These are phyloP conservation scores for Bassia scoparia DNA, from an alignment of 148 eudicot species.

Conservation along the genomic window DNA sequence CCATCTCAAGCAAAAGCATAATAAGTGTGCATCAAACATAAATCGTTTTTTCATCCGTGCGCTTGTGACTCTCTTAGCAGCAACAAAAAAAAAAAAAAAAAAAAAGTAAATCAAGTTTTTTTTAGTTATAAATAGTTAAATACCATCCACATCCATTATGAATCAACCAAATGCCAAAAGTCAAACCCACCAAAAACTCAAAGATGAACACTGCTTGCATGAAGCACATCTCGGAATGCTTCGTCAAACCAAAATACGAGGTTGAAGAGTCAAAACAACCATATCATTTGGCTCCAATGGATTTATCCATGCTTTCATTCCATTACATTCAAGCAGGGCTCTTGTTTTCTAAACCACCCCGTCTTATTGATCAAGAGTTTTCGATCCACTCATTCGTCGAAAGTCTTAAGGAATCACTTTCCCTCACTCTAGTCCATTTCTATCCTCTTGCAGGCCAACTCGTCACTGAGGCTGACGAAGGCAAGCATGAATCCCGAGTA, in stretches of 20 bases:
- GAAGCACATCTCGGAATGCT: constrained; percentile 14
- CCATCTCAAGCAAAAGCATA: no score
- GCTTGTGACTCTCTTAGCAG: no score
- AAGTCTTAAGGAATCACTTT: constrained; percentile 3
- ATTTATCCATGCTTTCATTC: neutral
- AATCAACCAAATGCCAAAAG: no score
- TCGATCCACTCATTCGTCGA: constrained; percentile 1
- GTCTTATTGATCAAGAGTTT: neutral
- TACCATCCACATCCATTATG: no score
- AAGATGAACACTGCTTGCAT: neutral
- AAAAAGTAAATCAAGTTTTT: no score
- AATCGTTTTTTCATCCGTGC: no score
- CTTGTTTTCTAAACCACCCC: constrained; percentile 14
- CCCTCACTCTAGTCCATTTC: constrained; percentile 13
- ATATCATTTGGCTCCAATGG: constrained; percentile 13
- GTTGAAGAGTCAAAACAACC: constrained; percentile 5
- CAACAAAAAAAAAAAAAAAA: no score
- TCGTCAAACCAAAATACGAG: constrained; percentile 21
- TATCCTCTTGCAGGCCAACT: no score
- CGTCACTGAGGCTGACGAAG: constrained; percentile 10
- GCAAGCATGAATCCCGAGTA: neutral
- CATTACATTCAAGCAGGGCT: constrained; percentile 25
- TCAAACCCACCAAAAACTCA: no score
- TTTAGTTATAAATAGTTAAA: no score
- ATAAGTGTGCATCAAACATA: no score